Evolutionary conservation across 1,284 basidiomycete genomes (phyloP).

Genomic region (Ceratobasidium sp.): DNA sequence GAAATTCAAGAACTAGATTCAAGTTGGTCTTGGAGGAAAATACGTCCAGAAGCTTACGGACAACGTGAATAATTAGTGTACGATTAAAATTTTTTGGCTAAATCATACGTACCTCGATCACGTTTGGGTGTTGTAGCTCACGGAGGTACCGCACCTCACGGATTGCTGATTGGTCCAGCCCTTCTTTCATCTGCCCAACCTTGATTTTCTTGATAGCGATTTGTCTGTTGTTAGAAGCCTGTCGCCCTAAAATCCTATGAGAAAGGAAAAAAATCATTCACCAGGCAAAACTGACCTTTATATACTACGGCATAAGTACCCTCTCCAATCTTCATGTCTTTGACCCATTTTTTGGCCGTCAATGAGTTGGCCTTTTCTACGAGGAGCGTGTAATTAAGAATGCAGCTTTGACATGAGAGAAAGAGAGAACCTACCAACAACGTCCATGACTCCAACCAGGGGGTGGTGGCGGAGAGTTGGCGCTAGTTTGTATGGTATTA

Average conservation of each 20-base stretch:
- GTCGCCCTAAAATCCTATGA: conserved; percentile 65
- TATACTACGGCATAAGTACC: conserved; percentile 99
- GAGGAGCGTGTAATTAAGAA: background rate
- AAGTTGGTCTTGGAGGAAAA: conserved; percentile 97
- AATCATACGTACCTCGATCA: conserved; percentile 82
- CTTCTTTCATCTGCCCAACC: conserved; percentile 96
- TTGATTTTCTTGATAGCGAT: conserved; percentile 99
- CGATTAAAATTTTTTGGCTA: background rate
- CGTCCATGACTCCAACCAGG: conserved; percentile 26
- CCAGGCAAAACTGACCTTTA: conserved; percentile 69
- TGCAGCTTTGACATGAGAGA: background rate
- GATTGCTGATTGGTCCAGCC: conserved; percentile 98
- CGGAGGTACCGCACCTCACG: conserved; percentile 98
- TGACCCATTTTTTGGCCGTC: conserved; percentile 44
- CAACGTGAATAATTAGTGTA: background rate
- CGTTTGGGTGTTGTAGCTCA: conserved; percentile 94
- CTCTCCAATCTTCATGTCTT: conserved; percentile 44
- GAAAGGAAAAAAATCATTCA: background rate
- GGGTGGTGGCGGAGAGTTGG: conserved; percentile 24
- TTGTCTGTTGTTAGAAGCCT: conserved; percentile 77
- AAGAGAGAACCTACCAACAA: conserved; percentile 27
- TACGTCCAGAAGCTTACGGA: conserved; percentile 88
- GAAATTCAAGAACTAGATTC: conserved; percentile 97
- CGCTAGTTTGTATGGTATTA: conserved; percentile 1
- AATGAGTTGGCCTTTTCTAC: conserved; percentile 43